These are phyloP conservation scores for Chytriomyces confervae DNA, from an alignment of 192 early-diverging fungal species.

Conservation along the genomic window DNA sequence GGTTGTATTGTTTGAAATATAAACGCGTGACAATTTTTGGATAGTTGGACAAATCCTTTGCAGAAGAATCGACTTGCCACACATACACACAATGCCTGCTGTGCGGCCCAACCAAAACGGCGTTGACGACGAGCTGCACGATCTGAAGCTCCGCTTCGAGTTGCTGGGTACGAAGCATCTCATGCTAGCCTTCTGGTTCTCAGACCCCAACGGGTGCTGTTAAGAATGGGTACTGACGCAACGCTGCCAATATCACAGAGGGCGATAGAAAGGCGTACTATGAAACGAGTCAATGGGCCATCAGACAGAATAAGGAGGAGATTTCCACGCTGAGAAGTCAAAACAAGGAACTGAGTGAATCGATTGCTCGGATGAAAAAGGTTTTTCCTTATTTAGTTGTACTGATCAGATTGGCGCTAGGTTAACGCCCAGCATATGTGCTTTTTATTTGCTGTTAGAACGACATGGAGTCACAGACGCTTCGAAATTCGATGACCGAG, in stretches of 20 bases:
- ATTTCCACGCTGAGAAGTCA: slow-evolving; percentile 51
- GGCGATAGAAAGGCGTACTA: slow-evolving; percentile 71
- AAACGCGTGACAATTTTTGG: too few relatives aligned
- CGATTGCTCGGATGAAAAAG: slow-evolving; percentile 65
- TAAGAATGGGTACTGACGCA: too few relatives aligned
- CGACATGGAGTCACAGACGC: slow-evolving; percentile 45
- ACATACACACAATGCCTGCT: slow-evolving; percentile 29
- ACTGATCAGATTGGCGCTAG: background rate
- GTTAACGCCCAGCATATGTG: background rate
- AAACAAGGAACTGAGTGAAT: slow-evolving; percentile 64
- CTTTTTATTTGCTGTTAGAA: slow-evolving; percentile 17
- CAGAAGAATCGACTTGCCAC: background rate
- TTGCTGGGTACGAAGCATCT: slow-evolving; percentile 51
- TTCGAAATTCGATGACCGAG: slow-evolving; percentile 55
- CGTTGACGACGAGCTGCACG: slow-evolving; percentile 69
- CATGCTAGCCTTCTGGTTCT: background rate
- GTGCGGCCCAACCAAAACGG: slow-evolving; percentile 42
- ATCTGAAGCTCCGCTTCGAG: slow-evolving; percentile 68
- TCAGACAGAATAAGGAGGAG: slow-evolving; percentile 68
- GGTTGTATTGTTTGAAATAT: too few relatives aligned
- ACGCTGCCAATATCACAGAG: slow-evolving; percentile 42
- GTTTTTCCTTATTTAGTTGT: slow-evolving; percentile 29
- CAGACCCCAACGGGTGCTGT: background rate
- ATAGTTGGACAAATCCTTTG: background rate
- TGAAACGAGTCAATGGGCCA: slow-evolving; percentile 67